Conservation (phyloP, 768 basidiomycete genomes). For the Boletus rufocinnamomeus region DNA sequence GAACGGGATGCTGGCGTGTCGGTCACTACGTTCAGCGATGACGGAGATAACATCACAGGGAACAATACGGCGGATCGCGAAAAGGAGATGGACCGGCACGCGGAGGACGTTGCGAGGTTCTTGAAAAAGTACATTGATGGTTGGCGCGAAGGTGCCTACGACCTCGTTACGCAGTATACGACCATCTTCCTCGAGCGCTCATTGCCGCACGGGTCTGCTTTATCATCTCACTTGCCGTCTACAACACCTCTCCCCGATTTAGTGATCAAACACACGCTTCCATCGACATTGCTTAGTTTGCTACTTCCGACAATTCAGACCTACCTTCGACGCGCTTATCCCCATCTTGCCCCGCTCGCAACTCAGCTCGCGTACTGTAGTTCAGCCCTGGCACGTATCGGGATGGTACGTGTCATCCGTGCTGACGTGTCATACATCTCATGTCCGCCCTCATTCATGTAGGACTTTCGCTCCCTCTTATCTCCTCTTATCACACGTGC, state of each 20-base stretch:
- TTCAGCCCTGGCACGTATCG: conserved; percentile 87
- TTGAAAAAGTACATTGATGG: conserved; percentile 86
- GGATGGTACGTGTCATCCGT: conserved; percentile 51
- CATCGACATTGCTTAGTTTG: conserved; percentile 39
- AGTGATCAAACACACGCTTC: conserved; percentile 33
- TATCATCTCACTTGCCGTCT: conserved; percentile 22
- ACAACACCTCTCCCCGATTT: conserved; percentile 27
- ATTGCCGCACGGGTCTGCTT: conserved; percentile 31
- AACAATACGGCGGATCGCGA: conserved; percentile 35
- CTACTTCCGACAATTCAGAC: conserved; percentile 67
- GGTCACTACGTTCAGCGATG: conserved; percentile 12
- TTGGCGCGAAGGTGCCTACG: conserved; percentile 92
- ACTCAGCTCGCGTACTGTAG: conserved; percentile 95
- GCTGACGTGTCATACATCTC: not conserved
- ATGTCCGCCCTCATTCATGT: not conserved
- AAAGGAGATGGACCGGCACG: conserved; percentile 56
- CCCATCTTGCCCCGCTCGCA: conserved; percentile 75
- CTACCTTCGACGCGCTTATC: conserved; percentile 62
- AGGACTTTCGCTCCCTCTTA: conserved; percentile 72
- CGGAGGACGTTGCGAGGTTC: conserved; percentile 73
- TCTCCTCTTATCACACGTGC: conserved; percentile 66
- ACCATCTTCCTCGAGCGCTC: conserved; percentile 84
- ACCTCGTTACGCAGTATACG: conserved; percentile 86
- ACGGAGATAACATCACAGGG: conserved; percentile 17
- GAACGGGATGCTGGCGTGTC: conserved; percentile 47